Evolutionary conservation across 2,329 filamentous ascomycete species (phyloP), one percentile per base, ranked within the genome.

Genomic region (Talaromyces sp.): DNA sequence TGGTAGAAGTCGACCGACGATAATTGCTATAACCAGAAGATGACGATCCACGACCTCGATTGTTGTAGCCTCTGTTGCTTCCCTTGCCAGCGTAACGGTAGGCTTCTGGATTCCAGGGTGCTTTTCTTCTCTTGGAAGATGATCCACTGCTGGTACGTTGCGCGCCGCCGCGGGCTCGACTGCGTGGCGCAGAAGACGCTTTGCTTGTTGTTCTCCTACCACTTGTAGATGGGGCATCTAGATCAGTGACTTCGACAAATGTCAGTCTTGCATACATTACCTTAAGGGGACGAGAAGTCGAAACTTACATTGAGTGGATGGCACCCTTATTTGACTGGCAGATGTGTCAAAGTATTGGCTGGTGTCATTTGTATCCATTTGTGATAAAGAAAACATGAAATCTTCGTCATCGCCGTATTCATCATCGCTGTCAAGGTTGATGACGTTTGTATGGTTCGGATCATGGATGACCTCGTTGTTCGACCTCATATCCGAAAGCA

Each of bases 391-490:
- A 71, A 70, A 68, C 29, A 78, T 74, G 27, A 76, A 68, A 58
- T 76, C 72, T 4, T 73, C 73, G 64, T 75, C 76, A 34, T 63
- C 36, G 45, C 74, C 75, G 6, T 82, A 79, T 38, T 66, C 59
- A n/a, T 81, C 78, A 51, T 77, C 73, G 65, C 78, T 80, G 58
- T 76, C 79, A 61, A 80, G 73, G 62, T 77, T 78, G 67, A 81
- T 76, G 60, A 79, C 79, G 67, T 80, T 82, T 64, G 78, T 77
- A 60, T 82, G 80, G 49, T 82, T 80, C 10, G 76, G 78, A 67
- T 80, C 79, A 27, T 76, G 77, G 25, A 80, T 74, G 72, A 78
- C 70, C 45, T 83, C 83, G 68, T 87, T 85, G 29, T 61, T 60
- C 70, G 76, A 78, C 68, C 83, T 72, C 64, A 80, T 78, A 19